Percentiles rank a stretch among this genome's conserved stretches.
Conservation (phyloP, 306 rosid genomes). For the Quercus rubra region DNA sequence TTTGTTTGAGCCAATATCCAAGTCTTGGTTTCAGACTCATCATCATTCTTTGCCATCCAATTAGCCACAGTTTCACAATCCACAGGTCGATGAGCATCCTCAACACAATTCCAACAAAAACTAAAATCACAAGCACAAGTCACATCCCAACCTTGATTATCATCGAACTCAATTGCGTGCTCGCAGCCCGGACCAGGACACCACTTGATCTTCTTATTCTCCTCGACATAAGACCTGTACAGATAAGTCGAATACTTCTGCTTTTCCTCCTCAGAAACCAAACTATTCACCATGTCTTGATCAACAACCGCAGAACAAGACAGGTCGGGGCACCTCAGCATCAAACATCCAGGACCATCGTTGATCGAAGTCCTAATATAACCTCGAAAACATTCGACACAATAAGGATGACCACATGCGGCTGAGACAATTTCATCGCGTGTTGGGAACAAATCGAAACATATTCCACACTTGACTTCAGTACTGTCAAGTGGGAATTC, state of each 20-base stretch:
- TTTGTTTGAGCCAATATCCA: constrained; percentile 46
- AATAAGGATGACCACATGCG: constrained; percentile 41
- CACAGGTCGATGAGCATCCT: constrained; percentile 49
- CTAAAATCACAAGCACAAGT: constrained; percentile 30
- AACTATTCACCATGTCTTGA: constrained; percentile 23
- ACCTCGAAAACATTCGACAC: constrained; percentile 31
- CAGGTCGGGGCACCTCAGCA: constrained; percentile 34
- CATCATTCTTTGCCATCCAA: constrained; percentile 34
- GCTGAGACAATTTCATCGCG: constrained; percentile 8
- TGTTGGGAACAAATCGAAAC: too few species aligned
- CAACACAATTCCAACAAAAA: constrained; percentile 46
- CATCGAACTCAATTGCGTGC: constrained; percentile 26
- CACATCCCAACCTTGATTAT: constrained; percentile 20
- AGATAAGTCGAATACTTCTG: constrained; percentile 32
- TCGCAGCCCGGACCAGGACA: constrained; percentile 47
- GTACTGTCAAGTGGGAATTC: too few species aligned
- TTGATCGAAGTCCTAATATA: constrained; percentile 36
- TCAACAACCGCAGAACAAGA: constrained; percentile 37
- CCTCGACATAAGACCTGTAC: constrained; percentile 42
- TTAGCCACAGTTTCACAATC: constrained; percentile 33
- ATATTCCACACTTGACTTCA: too few species aligned
- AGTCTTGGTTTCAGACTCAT: constrained; percentile 32
- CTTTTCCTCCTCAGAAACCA: constrained; percentile 19
- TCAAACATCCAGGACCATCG: constrained; percentile 44
- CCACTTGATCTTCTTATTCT: constrained; percentile 42